phyloP scores from a whole-genome alignment of 2,329 filamentous ascomycete species.

The Juglanconis sp. region DNA sequence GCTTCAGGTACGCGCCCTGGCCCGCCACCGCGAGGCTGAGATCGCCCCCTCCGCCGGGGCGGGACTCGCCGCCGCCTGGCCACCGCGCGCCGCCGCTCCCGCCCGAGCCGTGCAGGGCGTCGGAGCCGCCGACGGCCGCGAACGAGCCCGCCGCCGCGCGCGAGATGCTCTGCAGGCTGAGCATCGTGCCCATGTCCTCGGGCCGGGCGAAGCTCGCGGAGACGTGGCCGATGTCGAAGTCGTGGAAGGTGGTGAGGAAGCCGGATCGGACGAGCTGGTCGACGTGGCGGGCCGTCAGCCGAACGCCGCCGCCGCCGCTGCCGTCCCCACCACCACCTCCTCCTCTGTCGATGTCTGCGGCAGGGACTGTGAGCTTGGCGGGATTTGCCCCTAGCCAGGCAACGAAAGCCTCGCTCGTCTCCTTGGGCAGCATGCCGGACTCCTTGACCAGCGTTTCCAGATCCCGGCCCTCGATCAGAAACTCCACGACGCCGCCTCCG shows the following conservation, averaged over 20 bases:
- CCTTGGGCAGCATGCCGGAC: slow-evolving; percentile 34
- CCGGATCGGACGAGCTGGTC: slow-evolving; percentile 62
- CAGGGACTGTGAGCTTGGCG: slow-evolving; percentile 32
- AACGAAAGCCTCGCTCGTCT: slow-evolving; percentile 49
- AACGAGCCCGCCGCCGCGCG: slow-evolving; percentile 65
- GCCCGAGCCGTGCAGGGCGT: slow-evolving; percentile 61
- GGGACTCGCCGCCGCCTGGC: background rate
- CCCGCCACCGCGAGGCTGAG: slow-evolving; percentile 63
- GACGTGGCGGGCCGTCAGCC: slow-evolving; percentile 43
- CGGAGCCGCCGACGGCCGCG: slow-evolving; percentile 66
- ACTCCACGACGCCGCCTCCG: slow-evolving; percentile 57
- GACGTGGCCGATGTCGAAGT: slow-evolving; percentile 32
- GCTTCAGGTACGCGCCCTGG: slow-evolving; percentile 64
- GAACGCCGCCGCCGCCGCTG: background rate
- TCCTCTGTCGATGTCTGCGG: slow-evolving; percentile 5
- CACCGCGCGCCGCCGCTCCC: slow-evolving; percentile 40
- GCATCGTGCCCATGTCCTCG: slow-evolving; percentile 52
- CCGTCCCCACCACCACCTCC: background rate
- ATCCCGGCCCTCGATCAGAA: slow-evolving; percentile 56
- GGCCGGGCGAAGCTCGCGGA: slow-evolving; percentile 42
- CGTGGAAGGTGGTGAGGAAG: slow-evolving; percentile 56
- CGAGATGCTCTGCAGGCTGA: slow-evolving; percentile 61
- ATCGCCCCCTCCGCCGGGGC: slow-evolving; percentile 41
- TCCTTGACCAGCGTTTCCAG: slow-evolving; percentile 47
- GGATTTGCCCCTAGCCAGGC: slow-evolving; percentile 49